Evolutionary conservation across 2,329 filamentous ascomycete species (phyloP), one percentile per base, ranked within the genome.

Genomic region (Cytospora schulzeri): DNA sequence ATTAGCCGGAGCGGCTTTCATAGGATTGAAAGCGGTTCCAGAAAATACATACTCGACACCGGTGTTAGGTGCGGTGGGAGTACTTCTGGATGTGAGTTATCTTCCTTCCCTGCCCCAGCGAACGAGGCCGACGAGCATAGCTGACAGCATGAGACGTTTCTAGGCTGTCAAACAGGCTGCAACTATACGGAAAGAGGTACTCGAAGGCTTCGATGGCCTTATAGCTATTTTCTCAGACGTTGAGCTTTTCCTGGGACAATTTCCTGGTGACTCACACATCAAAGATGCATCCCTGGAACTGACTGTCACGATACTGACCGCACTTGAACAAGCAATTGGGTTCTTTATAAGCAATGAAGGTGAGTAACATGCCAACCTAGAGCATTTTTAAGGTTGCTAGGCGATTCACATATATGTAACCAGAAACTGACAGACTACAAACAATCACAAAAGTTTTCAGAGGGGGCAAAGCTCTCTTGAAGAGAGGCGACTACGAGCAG

Each of bases 181-280:
- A 11, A 29, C 3, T 2, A 57, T 60, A 1, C 29, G 62, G 12
- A 64, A 60, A 1, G 17, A 57, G 38, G 53, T 57, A 14, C 55
- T 63, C 33, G 24, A 59, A 11, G 55, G 55, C 2, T 60, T 66
- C 12, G 60, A 66, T 19, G 51, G 29, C 4, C 60, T 66, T 9
- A 41, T 66, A 17, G 19, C 60, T 2, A 52, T 63, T 14, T 66
- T 66, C 33, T 66, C 64, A 4, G 60, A 63, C 26, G 64, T 66
- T 6, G 64, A 66, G 56, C 48, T 66, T 1, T 66, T 63, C 9
- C 28, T 66, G 50, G 56, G 64, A 12, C 54, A 45, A 9, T 66
- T 63, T 15, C 26, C 45, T 11, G 24, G 22, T 2, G 64, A 66
- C 24, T 2, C 14, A 1, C 50, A 59, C 28, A 66, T 66, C 5